These are phyloP conservation scores for Akanthomyces dipterigenus DNA, from an alignment of 2,329 filamentous ascomycete genomes.

Conservation along the genomic window DNA sequence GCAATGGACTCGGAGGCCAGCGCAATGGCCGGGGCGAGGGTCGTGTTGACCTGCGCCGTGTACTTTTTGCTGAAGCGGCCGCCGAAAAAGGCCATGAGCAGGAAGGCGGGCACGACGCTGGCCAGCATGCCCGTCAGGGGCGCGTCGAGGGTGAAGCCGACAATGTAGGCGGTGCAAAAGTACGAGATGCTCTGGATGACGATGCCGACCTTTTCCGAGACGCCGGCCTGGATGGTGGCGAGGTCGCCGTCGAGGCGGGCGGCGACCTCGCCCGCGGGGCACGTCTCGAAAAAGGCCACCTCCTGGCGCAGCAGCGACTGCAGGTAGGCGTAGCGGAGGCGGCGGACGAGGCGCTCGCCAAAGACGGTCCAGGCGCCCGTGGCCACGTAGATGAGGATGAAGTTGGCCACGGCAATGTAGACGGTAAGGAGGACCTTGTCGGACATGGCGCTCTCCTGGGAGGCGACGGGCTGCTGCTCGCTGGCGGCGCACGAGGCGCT, in stretches of 20 bases:
- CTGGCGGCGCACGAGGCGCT: conserved; percentile 15
- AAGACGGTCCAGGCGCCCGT: conserved; percentile 52
- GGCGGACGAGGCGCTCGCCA: conserved; percentile 49
- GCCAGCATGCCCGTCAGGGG: conserved; percentile 51
- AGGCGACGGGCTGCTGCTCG: neutral
- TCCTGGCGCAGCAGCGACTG: conserved; percentile 49
- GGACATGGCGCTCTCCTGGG: conserved; percentile 27
- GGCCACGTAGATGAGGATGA: conserved; percentile 51
- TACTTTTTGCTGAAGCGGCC: conserved; percentile 44
- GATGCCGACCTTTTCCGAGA: conserved; percentile 58
- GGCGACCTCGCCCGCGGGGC: conserved; percentile 49
- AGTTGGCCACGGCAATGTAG: conserved; percentile 53
- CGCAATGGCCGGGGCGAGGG: conserved; percentile 43
- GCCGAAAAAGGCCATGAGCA: conserved; percentile 47
- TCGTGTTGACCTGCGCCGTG: conserved; percentile 34
- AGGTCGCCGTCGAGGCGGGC: conserved; percentile 53
- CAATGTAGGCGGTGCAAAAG: conserved; percentile 54
- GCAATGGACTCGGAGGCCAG: conserved; percentile 50
- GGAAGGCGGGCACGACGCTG: conserved; percentile 48
- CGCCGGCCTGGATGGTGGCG: conserved; percentile 52
- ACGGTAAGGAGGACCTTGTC: conserved; percentile 48
- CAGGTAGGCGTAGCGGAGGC: conserved; percentile 50
- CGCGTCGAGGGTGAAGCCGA: conserved; percentile 54
- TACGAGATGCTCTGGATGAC: conserved; percentile 50
- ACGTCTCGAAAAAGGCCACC: conserved; percentile 49